Conservation (phyloP, 768 basidiomycete genomes). For the Rhizopogon vulgaris region DNA sequence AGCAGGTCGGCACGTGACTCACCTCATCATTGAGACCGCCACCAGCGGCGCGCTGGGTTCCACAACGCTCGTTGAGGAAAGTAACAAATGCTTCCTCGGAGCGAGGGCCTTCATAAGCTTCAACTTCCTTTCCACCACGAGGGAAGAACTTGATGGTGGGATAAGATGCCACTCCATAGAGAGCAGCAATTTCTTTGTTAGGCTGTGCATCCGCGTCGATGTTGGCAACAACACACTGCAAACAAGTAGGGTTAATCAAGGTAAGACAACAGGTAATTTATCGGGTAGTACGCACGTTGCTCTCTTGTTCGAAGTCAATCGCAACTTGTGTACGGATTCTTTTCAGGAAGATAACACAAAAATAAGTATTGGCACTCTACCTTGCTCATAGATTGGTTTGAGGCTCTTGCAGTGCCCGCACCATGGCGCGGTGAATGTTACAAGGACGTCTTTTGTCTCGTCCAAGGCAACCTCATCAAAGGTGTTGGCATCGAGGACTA, state of each 20-base stretch:
- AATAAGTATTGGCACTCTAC: constrained; percentile 24
- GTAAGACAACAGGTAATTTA: neutral
- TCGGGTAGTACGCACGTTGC: constrained; percentile 43
- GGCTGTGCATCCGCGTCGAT: constrained; percentile 81
- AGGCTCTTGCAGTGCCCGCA: constrained; percentile 94
- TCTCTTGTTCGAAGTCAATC: constrained; percentile 68
- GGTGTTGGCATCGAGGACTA: constrained; percentile 60
- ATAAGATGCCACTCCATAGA: constrained; percentile 74
- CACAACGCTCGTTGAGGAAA: constrained; percentile 84
- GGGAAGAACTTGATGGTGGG: constrained; percentile 97
- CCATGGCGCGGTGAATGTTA: constrained; percentile 80
- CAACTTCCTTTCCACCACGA: constrained; percentile 55
- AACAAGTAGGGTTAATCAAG: constrained; percentile 6
- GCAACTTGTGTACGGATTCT: constrained; percentile 47
- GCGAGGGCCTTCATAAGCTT: constrained; percentile 66
- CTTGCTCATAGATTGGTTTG: constrained; percentile 83
- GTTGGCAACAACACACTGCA: constrained; percentile 84
- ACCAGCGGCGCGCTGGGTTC: constrained; percentile 74
- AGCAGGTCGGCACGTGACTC: constrained; percentile 12
- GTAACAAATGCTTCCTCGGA: constrained; percentile 68
- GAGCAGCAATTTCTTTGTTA: constrained; percentile 64
- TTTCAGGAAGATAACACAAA: neutral
- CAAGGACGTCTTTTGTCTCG: constrained; percentile 72
- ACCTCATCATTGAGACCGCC: constrained; percentile 75
- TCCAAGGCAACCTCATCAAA: constrained; percentile 76